Conservation (phyloP, 208 protist genomes). For the Porcisia deanei region DNA sequence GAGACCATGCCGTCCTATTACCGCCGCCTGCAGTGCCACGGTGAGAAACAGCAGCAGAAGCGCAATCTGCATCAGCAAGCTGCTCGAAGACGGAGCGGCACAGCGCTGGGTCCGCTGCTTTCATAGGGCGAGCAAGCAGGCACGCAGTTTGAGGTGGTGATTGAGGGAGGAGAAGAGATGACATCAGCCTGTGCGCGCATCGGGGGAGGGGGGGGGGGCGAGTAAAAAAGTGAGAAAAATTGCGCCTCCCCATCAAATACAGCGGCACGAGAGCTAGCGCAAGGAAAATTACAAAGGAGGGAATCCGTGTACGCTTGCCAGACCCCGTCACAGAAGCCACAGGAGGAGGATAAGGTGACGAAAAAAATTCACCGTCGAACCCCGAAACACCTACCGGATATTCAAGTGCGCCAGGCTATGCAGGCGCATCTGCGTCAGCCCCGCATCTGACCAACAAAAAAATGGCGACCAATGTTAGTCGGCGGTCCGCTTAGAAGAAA, state of each 20-base stretch:
- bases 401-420: background rate
- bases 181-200: background rate
- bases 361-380: background rate
- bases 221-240: background rate
- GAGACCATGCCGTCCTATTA: slow-evolving; percentile 37
- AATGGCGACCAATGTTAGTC: background rate
- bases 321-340: background rate
- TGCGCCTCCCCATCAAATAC: background rate
- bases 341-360: background rate
- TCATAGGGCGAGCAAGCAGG: background rate
- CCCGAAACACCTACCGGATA: background rate
- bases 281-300: slow-evolving; percentile 3
- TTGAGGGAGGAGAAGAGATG: background rate
- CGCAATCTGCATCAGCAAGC: slow-evolving; percentile 32
- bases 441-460: background rate
- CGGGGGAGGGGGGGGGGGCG: too few relatives aligned
- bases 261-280: background rate
- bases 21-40: slow-evolving; percentile 49
- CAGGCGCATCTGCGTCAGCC: background rate
- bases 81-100: slow-evolving; percentile 55
- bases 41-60: slow-evolving; percentile 49
- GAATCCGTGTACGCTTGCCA: background rate
- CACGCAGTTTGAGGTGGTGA: background rate
- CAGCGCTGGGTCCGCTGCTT: slow-evolving; percentile 46
- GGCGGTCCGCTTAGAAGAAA: background rate